These are phyloP conservation scores for Elsinoe perseae DNA, from an alignment of 2,329 filamentous ascomycete genomes.

Conservation along the genomic window DNA sequence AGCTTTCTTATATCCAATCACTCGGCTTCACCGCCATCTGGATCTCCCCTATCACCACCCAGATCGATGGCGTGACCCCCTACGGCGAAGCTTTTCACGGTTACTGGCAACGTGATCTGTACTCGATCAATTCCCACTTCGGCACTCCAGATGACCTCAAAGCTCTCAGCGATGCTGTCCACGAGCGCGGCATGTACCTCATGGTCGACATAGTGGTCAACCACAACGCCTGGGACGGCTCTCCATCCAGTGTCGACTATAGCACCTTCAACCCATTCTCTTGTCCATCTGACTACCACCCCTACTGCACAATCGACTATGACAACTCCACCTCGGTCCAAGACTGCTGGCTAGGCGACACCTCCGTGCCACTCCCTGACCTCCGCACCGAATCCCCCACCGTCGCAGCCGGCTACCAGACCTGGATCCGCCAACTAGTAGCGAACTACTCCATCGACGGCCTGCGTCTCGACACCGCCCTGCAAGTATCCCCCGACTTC, in stretches of 20 bases:
- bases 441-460: slow-evolving; percentile 54
- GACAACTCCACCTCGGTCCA: slow-evolving; percentile 34
- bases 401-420: slow-evolving; percentile 46
- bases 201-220: slow-evolving; percentile 35
- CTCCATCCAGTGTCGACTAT: slow-evolving; percentile 26
- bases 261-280: slow-evolving; percentile 36
- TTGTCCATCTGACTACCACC: slow-evolving; percentile 39
- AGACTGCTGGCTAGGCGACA: slow-evolving; percentile 49
- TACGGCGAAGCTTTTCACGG: slow-evolving; percentile 46
- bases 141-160: slow-evolving; percentile 32
- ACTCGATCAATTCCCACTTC: slow-evolving; percentile 33
- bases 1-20: slow-evolving; percentile 56
- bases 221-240: slow-evolving; percentile 31
- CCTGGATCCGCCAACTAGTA: slow-evolving; percentile 54
- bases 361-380: slow-evolving; percentile 54
- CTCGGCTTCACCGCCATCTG: slow-evolving; percentile 52
- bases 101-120: slow-evolving; percentile 48
- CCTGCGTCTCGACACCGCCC: slow-evolving; percentile 44
- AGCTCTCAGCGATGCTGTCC: slow-evolving; percentile 29
- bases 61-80: slow-evolving; percentile 33
- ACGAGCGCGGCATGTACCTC: slow-evolving; percentile 33
- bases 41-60: slow-evolving; percentile 51
- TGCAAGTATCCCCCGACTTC: slow-evolving; percentile 39
- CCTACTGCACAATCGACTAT: slow-evolving; percentile 52
- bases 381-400: slow-evolving; percentile 47